Percentiles rank a stretch among this genome's conserved stretches.
Conservation (phyloP, 2,329 filamentous ascomycete species). For the Aspergillaceae sp. region DNA sequence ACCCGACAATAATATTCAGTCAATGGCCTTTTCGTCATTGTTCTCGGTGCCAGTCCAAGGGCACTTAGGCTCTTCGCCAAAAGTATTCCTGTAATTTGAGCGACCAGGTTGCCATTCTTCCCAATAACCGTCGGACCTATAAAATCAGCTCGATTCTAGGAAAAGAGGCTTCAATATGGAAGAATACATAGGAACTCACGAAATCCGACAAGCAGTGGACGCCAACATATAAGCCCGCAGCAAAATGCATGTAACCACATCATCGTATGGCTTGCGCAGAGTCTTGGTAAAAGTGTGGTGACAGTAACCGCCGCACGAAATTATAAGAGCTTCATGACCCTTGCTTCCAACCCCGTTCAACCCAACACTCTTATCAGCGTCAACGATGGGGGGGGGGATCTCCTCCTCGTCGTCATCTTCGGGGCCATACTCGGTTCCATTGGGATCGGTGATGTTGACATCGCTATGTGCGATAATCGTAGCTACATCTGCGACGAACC, state of each 20-base stretch:
- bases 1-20: no score
- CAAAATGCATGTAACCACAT: not conserved
- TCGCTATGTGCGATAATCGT: not conserved
- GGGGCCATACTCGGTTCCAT: not conserved
- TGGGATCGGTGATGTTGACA: not conserved
- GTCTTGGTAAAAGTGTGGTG: not conserved
- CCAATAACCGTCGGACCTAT: not conserved
- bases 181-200: not conserved
- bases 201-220: not conserved
- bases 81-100: not conserved
- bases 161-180: not conserved
- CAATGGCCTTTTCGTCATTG: no score
- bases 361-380: not conserved
- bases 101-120: conserved; percentile 1
- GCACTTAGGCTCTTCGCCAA: not conserved
- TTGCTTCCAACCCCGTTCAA: not conserved
- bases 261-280: not conserved
- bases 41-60: not conserved
- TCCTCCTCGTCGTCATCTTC: not conserved
- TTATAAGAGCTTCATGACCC: not conserved
- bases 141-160: not conserved
- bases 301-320: not conserved
- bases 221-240: not conserved
- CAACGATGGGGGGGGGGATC: not conserved
- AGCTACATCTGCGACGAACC: not conserved